A percentile compares a stretch with the other conserved stretches of the same genome.
Evolutionary conservation across 805 yeast species (phyloP).

Genomic region (Sungouiella blattae): DNA sequence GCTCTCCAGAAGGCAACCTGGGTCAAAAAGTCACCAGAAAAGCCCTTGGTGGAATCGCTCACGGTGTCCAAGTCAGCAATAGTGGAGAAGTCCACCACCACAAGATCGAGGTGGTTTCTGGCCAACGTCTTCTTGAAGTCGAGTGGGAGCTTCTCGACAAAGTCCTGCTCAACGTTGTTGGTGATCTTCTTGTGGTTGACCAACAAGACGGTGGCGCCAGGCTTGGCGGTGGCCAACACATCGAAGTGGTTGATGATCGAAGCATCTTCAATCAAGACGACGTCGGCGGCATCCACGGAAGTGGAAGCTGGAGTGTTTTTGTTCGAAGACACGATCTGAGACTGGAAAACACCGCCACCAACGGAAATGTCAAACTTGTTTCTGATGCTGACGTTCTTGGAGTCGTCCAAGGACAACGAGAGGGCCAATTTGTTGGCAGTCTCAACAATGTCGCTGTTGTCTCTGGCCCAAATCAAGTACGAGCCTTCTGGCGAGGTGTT

Average conservation of each 20-base stretch:
- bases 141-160: slow-evolving; percentile 51
- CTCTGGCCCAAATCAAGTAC: slow-evolving; percentile 65
- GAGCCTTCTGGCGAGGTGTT: slow-evolving; percentile 43
- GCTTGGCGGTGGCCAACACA: slow-evolving; percentile 55
- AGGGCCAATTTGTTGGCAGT: slow-evolving; percentile 66
- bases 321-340: slow-evolving; percentile 48
- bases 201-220: slow-evolving; percentile 51
- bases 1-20: slow-evolving; percentile 81
- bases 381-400: slow-evolving; percentile 50
- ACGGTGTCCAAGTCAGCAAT: slow-evolving; percentile 57
- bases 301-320: slow-evolving; percentile 7
- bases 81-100: slow-evolving; percentile 57
- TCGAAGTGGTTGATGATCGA: slow-evolving; percentile 55
- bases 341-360: slow-evolving; percentile 72
- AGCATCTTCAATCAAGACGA: slow-evolving; percentile 61
- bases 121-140: slow-evolving; percentile 51
- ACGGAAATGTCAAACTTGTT: slow-evolving; percentile 68
- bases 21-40: slow-evolving; percentile 64
- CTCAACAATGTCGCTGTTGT: slow-evolving; percentile 51
- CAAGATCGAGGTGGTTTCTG: slow-evolving; percentile 49
- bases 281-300: slow-evolving; percentile 56
- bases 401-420: slow-evolving; percentile 60
- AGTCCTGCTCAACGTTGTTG: slow-evolving; percentile 40
- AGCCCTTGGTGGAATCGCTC: slow-evolving; percentile 61
- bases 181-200: slow-evolving; percentile 33